Base-by-base conservation (phyloP, 176 grass and related monocot species). In the Eremochloa ophiuroides region DNA sequence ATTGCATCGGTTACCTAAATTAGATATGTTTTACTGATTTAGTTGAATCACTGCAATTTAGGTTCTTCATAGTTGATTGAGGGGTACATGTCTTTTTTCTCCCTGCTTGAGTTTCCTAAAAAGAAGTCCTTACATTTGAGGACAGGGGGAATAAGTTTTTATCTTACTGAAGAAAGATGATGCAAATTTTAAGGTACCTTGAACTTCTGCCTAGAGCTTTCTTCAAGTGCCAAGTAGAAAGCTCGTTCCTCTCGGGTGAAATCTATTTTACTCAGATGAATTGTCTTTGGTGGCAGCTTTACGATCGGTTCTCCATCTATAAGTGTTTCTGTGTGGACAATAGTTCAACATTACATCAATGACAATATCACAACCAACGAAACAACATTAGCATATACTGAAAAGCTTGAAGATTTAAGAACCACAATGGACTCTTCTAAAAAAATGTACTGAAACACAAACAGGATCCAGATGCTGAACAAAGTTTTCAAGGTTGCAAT, bases 221-320 rank as follows among this genome's bases (percentile, higher is more conserved):
- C 88, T 86, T 98, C 95, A 44, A 98, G 87, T 77, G 85, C 62
- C 66, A 94, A 86, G 83, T 98, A 98, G 77, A 98, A 98, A 75
- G 85, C 82, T 59, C 92, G 80, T 69, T 94, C 95, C 66, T 98
- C 90, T 74, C 73, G 78, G 48, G 88, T 80, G 79, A 98, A 98
- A 66, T 91, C 90, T 81, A 94, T 85, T 83, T 85, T 94, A 71
- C 41, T 85, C 90, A 98, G 74, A 51, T 80, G 27, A 75, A 94
- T 94, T 74, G 77, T 80, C 79, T 98, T 98, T 55, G 83, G 75
- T 56, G 95, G 95, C 67, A 98, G 12, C 66, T 98, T 93, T 58
- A 98, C 90, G 66, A 98, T 98, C 40, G 92, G 95, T 77, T 98
- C 75, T 79, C 92, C 95, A 69, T 94, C 88, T 71, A 98, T 91